phyloP scores from a whole-genome alignment of 164 flowering plant genomes.

The Cinnamomum chago region DNA sequence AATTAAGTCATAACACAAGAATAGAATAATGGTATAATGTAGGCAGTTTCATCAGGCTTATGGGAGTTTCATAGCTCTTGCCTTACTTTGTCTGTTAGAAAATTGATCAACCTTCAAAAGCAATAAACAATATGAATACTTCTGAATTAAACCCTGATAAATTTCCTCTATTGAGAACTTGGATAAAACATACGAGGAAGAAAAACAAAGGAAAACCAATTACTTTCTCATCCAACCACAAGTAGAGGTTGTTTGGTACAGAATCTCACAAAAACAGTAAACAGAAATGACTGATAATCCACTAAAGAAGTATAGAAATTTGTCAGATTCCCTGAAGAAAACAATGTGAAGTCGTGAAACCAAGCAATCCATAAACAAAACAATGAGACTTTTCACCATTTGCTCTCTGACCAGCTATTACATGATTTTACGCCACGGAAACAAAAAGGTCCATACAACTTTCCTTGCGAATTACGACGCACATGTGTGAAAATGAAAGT shows the following conservation, averaged over 20 bases:
- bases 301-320: not conserved
- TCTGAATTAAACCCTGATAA: slow-evolving; percentile 3
- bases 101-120: too few relatives aligned
- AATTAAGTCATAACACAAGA: not conserved
- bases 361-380: slow-evolving; percentile 2
- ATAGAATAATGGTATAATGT: not conserved
- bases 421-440: too few relatives aligned
- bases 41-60: not conserved
- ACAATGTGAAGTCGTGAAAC: not conserved
- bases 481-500: too few relatives aligned
- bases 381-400: not conserved
- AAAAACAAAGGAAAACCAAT: not conserved
- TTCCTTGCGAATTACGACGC: too few relatives aligned
- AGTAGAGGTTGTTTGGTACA: not conserved
- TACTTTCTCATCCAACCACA: not conserved
- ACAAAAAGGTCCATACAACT: too few relatives aligned
- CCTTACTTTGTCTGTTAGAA: too few relatives aligned
- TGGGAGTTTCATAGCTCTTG: too few relatives aligned
- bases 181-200: not conserved
- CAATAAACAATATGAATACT: not conserved
- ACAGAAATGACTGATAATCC: not conserved
- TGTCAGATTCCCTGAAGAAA: not conserved
- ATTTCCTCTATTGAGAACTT: not conserved
- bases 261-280: not conserved
- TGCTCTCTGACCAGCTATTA: not conserved